Base-by-base conservation (phyloP, 192 early-diverging fungal species). In the Diversispora epigaea region DNA sequence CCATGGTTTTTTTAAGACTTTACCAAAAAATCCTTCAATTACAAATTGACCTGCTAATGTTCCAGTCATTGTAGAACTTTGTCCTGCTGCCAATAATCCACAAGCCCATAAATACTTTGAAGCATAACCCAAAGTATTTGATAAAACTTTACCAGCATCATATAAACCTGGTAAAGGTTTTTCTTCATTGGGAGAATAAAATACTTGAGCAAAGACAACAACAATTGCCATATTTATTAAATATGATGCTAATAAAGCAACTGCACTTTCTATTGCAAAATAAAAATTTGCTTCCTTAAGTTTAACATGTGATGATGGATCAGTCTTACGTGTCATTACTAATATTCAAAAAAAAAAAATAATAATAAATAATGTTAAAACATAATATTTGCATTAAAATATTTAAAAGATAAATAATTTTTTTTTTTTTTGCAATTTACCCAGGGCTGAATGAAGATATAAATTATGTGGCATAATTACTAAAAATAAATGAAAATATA, bases 401-500 rank as follows among this genome's bases (percentile, higher is more conserved):
- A 50, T 50, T 50, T 1, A 50, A 50, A 12, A 9, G 15, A 50
- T 3, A 50, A 12, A 50, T 50, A 50, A 50, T 50, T 12, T 2
- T 12, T 12, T 50, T 50, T 12, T 2, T 12, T 12, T 50, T 9
- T 50, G 49, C 49, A 32, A 32, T 32, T 32, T 32, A 32, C 25
- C 25, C 40, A 75, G 60, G 11, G 73, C 73, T 11, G 91, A 93
- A 77, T 96, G 95, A 50, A 96, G 82, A 78, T 89, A 96, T 68
- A 96, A 84, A 77, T 95, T 94, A 79, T 96, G 95, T 6, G 95
- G 95, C 95, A 96, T 96, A 58, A 91, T 88, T 3, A 91, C 86
- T 4, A 46, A 47, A 17, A 73, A 41, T 41, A 43, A 21, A 41
- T 32, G 0, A 32, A 32, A 32, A 32, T 32, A 32, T 32, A n/a